Percentiles rank a stretch among this genome's conserved stretches.
Conservation (phyloP, 345 rosid genomes). For the Euphorbia lathyris region DNA sequence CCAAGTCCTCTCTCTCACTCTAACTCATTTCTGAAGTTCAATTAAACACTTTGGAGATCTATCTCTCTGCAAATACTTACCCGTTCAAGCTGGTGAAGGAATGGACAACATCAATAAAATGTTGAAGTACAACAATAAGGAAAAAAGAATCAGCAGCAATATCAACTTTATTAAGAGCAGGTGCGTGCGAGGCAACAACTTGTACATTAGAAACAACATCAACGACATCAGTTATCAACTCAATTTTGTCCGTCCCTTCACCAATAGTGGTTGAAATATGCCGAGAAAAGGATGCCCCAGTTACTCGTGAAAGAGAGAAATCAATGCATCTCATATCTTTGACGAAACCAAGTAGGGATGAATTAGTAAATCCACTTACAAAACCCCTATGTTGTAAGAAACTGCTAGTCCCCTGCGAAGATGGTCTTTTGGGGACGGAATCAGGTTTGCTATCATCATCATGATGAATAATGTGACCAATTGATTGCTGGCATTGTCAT, state of each 20-base stretch:
- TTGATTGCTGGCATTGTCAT: slow-evolving; percentile 34
- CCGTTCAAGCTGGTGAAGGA: slow-evolving; percentile 58
- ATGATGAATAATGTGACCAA: slow-evolving; percentile 32
- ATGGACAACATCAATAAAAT: slow-evolving; percentile 63
- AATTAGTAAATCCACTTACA: slow-evolving; percentile 22
- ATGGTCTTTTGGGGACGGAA: slow-evolving; percentile 28
- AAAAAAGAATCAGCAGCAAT: slow-evolving; percentile 61
- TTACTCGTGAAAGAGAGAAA: slow-evolving; percentile 29
- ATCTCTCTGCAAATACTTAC: slow-evolving; percentile 26
- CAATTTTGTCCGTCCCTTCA: slow-evolving; percentile 43
- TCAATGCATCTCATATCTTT: slow-evolving; percentile 30
- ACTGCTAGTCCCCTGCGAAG: slow-evolving; percentile 25
- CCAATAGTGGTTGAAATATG: slow-evolving; percentile 55
- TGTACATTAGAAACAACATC: slow-evolving; percentile 47
- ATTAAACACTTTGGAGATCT: too few relatives aligned
- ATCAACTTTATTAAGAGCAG: slow-evolving; percentile 66
- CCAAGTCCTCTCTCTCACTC: too few relatives aligned
- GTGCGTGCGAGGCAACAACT: slow-evolving; percentile 46
- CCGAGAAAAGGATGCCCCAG: slow-evolving; percentile 46
- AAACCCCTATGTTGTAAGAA: slow-evolving; percentile 38
- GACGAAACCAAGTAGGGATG: slow-evolving; percentile 21
- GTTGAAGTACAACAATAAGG: slow-evolving; percentile 66
- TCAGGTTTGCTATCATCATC: slow-evolving; percentile 35
- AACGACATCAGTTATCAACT: slow-evolving; percentile 44
- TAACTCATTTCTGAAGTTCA: too few relatives aligned